phyloP scores from a whole-genome alignment of 1,139 yeast genomes.

The Saccharomyces hybrid region DNA sequence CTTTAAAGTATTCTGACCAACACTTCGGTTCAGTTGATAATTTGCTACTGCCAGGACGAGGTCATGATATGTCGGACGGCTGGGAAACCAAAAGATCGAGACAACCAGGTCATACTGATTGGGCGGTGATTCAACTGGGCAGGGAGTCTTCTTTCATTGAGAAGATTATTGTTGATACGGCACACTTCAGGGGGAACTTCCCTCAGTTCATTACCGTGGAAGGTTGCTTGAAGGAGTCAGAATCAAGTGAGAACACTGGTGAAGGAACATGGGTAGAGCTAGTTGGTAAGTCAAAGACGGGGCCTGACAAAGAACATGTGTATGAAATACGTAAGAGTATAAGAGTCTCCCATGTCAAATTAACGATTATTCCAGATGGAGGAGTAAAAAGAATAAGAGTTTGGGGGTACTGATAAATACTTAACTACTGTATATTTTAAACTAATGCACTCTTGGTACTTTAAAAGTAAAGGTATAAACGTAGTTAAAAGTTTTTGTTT shows the following conservation, averaged over 20 bases:
- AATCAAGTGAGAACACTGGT: constrained; percentile 28
- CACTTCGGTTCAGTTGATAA: constrained; percentile 91
- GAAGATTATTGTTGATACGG: constrained; percentile 73
- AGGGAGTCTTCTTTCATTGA: constrained; percentile 45
- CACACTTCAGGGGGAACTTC: constrained; percentile 84
- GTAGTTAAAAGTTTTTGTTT: background rate
- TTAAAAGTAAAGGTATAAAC: background rate
- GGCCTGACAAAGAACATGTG: constrained; percentile 71
- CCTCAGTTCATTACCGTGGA: constrained; percentile 70
- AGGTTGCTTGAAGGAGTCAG: constrained; percentile 39
- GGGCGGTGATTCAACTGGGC: constrained; percentile 81
- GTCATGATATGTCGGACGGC: constrained; percentile 94
- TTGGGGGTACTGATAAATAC: constrained; percentile 40
- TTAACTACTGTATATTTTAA: background rate
- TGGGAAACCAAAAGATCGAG: constrained; percentile 97
- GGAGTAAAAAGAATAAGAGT: constrained; percentile 88
- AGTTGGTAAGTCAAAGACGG: constrained; percentile 64
- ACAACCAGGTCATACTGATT: constrained; percentile 74
- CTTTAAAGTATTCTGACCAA: constrained; percentile 75
- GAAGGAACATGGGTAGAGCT: constrained; percentile 52
- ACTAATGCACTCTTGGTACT: background rate
- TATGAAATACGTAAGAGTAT: constrained; percentile 33
- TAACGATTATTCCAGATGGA: constrained; percentile 90
- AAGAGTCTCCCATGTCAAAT: constrained; percentile 55
- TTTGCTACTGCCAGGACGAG: constrained; percentile 84